These are phyloP conservation scores for Ganoderma multipileum DNA, from an alignment of 1,284 basidiomycete species.

Conservation along the genomic window DNA sequence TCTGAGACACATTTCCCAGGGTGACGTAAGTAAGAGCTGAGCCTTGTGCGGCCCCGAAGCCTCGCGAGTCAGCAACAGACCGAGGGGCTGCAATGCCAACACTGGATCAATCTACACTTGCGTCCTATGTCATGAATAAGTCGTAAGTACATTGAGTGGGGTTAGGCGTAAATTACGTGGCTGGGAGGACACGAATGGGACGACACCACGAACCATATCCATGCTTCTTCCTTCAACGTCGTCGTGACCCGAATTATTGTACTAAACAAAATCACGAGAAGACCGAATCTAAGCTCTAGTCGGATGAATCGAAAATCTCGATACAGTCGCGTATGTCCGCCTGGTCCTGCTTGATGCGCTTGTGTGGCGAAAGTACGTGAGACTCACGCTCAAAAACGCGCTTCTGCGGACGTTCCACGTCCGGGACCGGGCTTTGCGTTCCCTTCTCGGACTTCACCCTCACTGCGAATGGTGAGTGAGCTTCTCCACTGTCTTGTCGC, in stretches of 20 bases:
- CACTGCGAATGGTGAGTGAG: neutral
- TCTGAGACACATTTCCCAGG: neutral
- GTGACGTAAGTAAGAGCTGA: neutral
- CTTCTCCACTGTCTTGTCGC: neutral
- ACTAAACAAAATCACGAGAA: neutral
- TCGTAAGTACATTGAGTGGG: too few species aligned
- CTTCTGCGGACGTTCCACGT: neutral
- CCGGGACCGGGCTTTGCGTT: neutral
- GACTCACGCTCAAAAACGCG: neutral
- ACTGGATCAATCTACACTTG: too few species aligned
- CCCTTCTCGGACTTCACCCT: neutral
- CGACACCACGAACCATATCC: neutral
- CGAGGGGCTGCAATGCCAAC: too few species aligned
- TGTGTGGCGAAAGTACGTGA: neutral
- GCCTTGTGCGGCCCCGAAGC: neutral
- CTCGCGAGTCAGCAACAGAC: too few species aligned
- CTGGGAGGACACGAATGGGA: neutral
- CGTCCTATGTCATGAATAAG: too few species aligned
- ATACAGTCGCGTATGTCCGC: neutral
- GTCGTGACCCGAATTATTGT: neutral
- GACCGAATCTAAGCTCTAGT: neutral
- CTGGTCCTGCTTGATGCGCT: neutral
- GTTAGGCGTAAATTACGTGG: neutral
- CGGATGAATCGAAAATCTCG: neutral
- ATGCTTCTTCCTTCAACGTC: neutral